A percentile compares a stretch with the other conserved stretches of the same genome.
Evolutionary conservation across 2,329 filamentous ascomycete species (phyloP).

Genomic region (Fusarium sp.): DNA sequence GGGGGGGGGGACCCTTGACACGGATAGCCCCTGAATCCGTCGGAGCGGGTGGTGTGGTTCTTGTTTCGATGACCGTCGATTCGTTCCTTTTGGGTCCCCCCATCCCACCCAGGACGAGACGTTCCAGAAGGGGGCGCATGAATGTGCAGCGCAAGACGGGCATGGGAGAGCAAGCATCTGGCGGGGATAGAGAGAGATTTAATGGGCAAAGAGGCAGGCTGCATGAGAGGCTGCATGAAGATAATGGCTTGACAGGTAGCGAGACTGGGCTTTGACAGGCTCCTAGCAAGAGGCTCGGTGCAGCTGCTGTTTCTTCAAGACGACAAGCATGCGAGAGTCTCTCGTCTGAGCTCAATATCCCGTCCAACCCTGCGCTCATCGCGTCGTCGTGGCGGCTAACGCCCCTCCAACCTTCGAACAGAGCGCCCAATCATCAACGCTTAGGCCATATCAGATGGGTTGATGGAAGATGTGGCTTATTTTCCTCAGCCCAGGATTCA

Average conservation of each 20-base stretch:
- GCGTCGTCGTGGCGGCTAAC: constrained; percentile 22
- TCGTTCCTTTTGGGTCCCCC: constrained; percentile 6
- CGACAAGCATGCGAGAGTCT: neutral
- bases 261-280: constrained; percentile 5
- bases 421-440: constrained; percentile 12
- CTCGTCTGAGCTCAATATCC: constrained; percentile 25
- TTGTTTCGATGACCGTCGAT: constrained; percentile 18
- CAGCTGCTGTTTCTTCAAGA: constrained; percentile 3
- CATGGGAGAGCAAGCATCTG: neutral
- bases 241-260: neutral
- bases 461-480: constrained; percentile 7
- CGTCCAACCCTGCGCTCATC: constrained; percentile 27
- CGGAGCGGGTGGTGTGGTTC: constrained; percentile 37
- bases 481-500: neutral
- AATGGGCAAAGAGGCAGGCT: constrained; percentile 17
- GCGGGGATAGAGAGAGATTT: neutral
- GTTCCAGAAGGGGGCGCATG: constrained; percentile 36
- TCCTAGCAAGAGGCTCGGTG: constrained; percentile 12
- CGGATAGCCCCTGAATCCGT: constrained; percentile 40
- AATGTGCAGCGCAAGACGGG: constrained; percentile 15
- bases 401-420: neutral
- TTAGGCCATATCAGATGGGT: constrained; percentile 10
- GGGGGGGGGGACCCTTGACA: constrained; percentile 24
- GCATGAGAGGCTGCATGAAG: neutral
- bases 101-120: constrained; percentile 1